Evolutionary conservation across 805 yeast species (phyloP), one percentile per base, ranked within the genome.

Genomic region (Crinitomyces ghanaensis): DNA sequence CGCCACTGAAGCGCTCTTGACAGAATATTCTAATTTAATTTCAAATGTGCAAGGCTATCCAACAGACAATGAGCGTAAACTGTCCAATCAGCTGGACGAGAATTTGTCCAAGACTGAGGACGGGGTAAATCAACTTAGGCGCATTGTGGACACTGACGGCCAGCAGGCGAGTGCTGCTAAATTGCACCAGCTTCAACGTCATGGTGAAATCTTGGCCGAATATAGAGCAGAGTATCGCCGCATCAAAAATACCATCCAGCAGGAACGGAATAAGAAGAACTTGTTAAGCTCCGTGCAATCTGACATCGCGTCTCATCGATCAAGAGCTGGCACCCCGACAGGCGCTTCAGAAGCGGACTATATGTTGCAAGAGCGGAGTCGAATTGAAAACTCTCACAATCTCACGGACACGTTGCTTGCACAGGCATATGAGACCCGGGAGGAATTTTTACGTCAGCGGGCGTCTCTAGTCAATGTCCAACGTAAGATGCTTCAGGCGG

Each of bases 371-470:
- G 98, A 88, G 56, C 57, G 83, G 5, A 62, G 69, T 24, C 63
- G 95, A 31, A 78, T 79, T 13, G 82, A 81, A 43, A 65, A 66
- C 33, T 74, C 91, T 27, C 76, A 84, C 51, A 65, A 67, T 27
- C 62, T 85, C 33, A 82, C 93, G 11, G 96, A 91, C 51, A 60
- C 78, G 28, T 62, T 91, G 37, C 66, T 88, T 24, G 69, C 70
- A n/a, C 86, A 79, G 51, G 97, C 95, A 1, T 78, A 72, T 59
- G 82, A 80, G 44, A 85, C 97, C 0, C 65, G 97, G 37, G 96
- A 86, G 39, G 93, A 82, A 49, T 68, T 91, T 34, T 44, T 68
- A 29, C 65, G 76, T 30, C 98, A 91, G 59, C 66, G 88, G 38
- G 68, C 66, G 24, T 53, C 69, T 5, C 62, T 91, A 34, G 63